Evolutionary conservation across 2,329 filamentous ascomycete species (phyloP), one percentile per base, ranked within the genome.

Genomic region (Colletotrichum plurivorum): DNA sequence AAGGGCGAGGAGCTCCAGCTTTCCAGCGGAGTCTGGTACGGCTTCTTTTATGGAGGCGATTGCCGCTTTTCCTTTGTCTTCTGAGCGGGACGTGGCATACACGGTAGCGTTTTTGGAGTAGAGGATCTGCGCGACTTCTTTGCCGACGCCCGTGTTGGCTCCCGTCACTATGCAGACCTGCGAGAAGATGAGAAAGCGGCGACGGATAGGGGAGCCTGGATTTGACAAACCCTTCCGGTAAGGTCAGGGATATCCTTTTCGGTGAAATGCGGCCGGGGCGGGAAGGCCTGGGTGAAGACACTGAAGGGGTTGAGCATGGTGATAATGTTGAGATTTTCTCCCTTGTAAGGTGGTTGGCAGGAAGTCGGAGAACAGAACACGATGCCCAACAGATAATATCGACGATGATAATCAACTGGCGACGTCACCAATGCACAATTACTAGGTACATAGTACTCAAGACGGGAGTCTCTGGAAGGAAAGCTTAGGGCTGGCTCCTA

Each of bases 61-160:
- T 46, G 85, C 85, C 0, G 75, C 69, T 3, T 76, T 75, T 13
- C 80, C 85, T 70, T 85, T 86, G n/a, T 80, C 75, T 41, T 79
- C 73, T 4, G 77, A 83, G 36, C 88, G 85, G 3, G 83, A 83
- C 5, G 86, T 86, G 27, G 88, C 75, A 75, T 89, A 90, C n/a
- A 90, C 84, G 1, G 79, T 87, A 43, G 81, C 87, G 63, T 88
- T 85, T 43, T 81, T 82, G 13, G 78, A 75, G 75, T 90, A 90
- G 12, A 91, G 80, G 3, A 90, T 82, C 46, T 82, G 82, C 39
- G 79, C 79, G 20, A 90, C 79, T 71, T 89, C 84, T 48, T 83
- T 82, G 10, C 88, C 88, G 7, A 89, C 80, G 79, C 79, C 79
- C 0, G 78, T 77, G 71, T 81, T 81, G 63, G 77, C 76, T 45